phyloP scores from a whole-genome alignment of 169 alveolate species.

The Plasmodium ovale region DNA sequence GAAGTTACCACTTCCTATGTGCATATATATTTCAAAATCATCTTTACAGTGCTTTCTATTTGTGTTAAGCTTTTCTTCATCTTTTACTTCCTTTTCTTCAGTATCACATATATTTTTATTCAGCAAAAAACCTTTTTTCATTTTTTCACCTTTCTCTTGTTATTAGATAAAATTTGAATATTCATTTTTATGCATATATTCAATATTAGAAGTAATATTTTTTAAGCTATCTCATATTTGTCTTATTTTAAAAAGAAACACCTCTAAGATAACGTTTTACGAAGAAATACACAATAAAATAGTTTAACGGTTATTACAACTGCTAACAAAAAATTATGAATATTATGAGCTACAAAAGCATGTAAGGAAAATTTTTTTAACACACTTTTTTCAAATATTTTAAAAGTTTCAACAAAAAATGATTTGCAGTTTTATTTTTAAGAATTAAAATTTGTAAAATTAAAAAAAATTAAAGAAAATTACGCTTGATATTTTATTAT shows the following conservation, averaged over 20 bases:
- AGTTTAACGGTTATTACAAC: slow-evolving; percentile 5
- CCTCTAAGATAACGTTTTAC: no score
- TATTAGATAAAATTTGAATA: slow-evolving; percentile 2
- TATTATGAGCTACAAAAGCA: neutral
- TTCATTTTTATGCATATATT: slow-evolving; percentile 6
- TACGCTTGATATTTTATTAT: neutral
- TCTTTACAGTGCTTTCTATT: slow-evolving; percentile 78
- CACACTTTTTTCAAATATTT: no score
- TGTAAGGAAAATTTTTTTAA: slow-evolving; percentile 1
- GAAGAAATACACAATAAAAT: neutral
- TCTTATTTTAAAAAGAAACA: slow-evolving; percentile 17
- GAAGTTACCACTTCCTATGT: slow-evolving; percentile 87
- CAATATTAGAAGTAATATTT: slow-evolving; percentile 11
- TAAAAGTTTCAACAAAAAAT: no score
- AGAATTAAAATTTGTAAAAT: slow-evolving; percentile 31
- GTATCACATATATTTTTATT: slow-evolving; percentile 54
- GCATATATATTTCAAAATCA: slow-evolving; percentile 85
- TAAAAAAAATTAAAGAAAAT: neutral
- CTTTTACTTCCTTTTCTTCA: slow-evolving; percentile 56
- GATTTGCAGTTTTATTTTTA: slow-evolving; percentile 19
- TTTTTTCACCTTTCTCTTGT: slow-evolving; percentile 36
- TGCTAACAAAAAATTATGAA: slow-evolving; percentile 3
- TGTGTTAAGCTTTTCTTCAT: slow-evolving; percentile 22
- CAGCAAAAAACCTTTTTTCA: slow-evolving; percentile 68
- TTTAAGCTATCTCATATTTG: slow-evolving; percentile 13